Percentiles rank a stretch among this genome's conserved stretches.
phyloP scores from a whole-genome alignment of 352 stramenopile genomes.

The Globisporangium camurandrum region DNA sequence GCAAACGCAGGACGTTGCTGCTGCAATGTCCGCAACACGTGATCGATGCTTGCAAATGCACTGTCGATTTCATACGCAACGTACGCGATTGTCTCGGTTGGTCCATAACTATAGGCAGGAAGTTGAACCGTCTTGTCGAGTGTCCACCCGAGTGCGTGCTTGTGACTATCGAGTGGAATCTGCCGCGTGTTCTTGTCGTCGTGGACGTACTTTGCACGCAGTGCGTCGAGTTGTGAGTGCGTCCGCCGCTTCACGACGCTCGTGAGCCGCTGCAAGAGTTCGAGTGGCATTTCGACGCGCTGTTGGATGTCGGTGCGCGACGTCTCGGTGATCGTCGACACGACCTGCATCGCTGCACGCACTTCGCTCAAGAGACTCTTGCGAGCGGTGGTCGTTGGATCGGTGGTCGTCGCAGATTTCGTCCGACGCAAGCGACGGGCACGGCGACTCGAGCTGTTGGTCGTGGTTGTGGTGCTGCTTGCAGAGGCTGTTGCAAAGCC shows the following conservation, averaged over 20 bases:
- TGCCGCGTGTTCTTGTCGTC: slow-evolving; percentile 37
- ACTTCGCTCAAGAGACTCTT: slow-evolving; percentile 20
- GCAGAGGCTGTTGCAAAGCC: slow-evolving; percentile 2
- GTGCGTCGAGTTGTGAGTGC: slow-evolving; percentile 67
- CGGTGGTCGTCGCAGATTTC: slow-evolving; percentile 16
- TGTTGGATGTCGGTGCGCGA: slow-evolving; percentile 56
- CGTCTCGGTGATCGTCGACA: slow-evolving; percentile 53
- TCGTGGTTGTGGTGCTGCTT: not conserved
- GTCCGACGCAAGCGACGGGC: slow-evolving; percentile 34
- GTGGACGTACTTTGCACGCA: slow-evolving; percentile 48
- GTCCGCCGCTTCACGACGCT: slow-evolving; percentile 55
- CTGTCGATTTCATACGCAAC: slow-evolving; percentile 68
- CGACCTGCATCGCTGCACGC: slow-evolving; percentile 28
- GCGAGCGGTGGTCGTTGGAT: not conserved
- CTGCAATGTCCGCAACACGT: slow-evolving; percentile 63
- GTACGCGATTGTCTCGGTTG: slow-evolving; percentile 65
- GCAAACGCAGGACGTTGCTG: slow-evolving; percentile 42
- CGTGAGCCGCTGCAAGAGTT: slow-evolving; percentile 53
- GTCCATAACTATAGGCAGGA: slow-evolving; percentile 57
- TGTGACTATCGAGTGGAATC: slow-evolving; percentile 73
- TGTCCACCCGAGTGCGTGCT: slow-evolving; percentile 69
- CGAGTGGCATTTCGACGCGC: slow-evolving; percentile 65
- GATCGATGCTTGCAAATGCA: slow-evolving; percentile 57
- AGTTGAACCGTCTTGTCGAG: slow-evolving; percentile 63
- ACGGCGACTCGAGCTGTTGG: slow-evolving; percentile 24